Evolutionary conservation across 129 eudicot genomes (phyloP).

Genomic region (Heracleum sosnowskyi): DNA sequence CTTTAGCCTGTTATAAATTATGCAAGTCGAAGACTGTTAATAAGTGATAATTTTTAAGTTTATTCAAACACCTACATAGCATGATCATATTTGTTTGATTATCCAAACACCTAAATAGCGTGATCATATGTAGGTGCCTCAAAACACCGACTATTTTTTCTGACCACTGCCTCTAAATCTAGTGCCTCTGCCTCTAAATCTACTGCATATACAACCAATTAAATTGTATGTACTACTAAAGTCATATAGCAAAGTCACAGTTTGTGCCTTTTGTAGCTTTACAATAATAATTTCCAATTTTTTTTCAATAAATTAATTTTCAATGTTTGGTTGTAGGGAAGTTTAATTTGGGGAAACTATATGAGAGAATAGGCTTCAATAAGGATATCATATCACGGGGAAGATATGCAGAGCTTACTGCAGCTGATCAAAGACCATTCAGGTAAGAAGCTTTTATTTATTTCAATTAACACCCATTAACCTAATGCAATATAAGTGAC

Average conservation of each 20-base stretch:
- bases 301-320: background rate
- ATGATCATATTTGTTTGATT: background rate
- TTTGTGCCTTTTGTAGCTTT: background rate
- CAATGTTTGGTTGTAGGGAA: constrained; percentile 37
- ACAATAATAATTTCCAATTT: background rate
- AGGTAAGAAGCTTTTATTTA: constrained; percentile 36
- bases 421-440: constrained; percentile 71
- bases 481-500: background rate
- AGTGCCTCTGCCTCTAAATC: no score
- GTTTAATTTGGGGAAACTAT: constrained; percentile 54
- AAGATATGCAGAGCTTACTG: constrained; percentile 65
- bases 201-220: background rate
- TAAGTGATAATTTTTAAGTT: background rate
- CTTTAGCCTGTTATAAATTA: background rate
- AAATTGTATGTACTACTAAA: background rate
- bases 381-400: constrained; percentile 79
- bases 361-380: constrained; percentile 77
- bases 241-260: background rate
- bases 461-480: background rate
- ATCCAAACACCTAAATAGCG: background rate
- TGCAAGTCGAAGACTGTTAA: background rate
- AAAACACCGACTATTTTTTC: background rate
- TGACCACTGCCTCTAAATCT: background rate
- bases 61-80: background rate
- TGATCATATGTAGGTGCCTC: background rate